Evolutionary conservation across 2,329 filamentous ascomycete genomes (phyloP), one percentile per base, ranked within the genome.

Genomic region (Simplicillium sp.): DNA sequence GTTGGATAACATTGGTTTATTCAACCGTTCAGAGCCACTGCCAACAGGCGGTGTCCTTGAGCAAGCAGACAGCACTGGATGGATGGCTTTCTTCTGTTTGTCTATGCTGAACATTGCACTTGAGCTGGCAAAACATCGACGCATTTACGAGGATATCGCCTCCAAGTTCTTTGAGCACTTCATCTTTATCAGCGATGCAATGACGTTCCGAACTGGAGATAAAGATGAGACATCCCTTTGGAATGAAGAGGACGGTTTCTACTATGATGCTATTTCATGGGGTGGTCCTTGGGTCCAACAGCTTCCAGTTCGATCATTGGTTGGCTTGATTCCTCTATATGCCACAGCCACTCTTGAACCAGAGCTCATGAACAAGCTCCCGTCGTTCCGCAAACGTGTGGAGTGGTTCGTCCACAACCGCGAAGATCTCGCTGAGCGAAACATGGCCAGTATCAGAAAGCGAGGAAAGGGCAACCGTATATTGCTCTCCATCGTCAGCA

Each of bases 131-230:
- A 97, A 97, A 67, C 87, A 96, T 60, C 82, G 92, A 36, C 82
- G 89, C 33, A 95, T 83, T 43, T 97, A 97, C 60, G 90, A 97
- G 68, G 90, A 97, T 56, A 84, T 97, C 67, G 89, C 90, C 2
- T 94, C 88, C 38, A 97, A 97, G 64, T 97, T 97, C 70, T 97
- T 97, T 54, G 92, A 97, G 67, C 92, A 97, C 57, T 97, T 97
- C 65, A 86, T 97, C 56, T 82, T 96, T 61, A 97, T 97, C 61
- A 94, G 87, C 56, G 92, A 97, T 65, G 92, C 90, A 43, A 96
- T 97, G 90, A 87, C 84, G 1, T 89, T 84, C 73, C 83, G 73
- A 64, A 77, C 72, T 53, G 87, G 66, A 52, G 72, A 62, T 64
- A 82, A 64, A 67, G 81, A 67, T 57, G 85, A 92, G 53, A 79